Evolutionary conservation across 2,329 filamentous ascomycete species (phyloP), one percentile per base, ranked within the genome.

Genomic region (Myriangium duriaei): DNA sequence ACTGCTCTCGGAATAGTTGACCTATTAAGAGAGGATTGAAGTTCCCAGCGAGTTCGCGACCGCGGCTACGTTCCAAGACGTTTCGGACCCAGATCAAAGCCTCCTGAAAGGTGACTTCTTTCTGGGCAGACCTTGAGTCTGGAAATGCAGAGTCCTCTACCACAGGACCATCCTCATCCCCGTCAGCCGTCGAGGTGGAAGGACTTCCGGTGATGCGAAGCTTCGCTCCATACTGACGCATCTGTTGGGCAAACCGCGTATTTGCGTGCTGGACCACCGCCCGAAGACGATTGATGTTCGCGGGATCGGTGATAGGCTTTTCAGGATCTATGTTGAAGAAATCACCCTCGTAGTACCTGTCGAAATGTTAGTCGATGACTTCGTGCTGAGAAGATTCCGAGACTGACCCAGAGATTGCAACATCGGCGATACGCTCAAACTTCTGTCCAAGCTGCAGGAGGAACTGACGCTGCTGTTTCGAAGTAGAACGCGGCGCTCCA

Each of bases 1-100:
- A 74, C 41, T 81, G 74, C 32, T 76, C 65, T 13, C 57, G 57
- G 49, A 81, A 81, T 0, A 82, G 51, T 14, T 78, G 68, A 0
- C 60, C 58, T 0, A 81, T 63, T 7, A 80, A 57, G 37, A 73
- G 50, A 0, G 75, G 68, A 42, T 76, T 76, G 52, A 74, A 79
- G 0, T 62, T 72, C 0, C 76, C 73, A 0, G 72, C 71, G 0
- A 81, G 54, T 48, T 81, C 77, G 4, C 66, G 56, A 1, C 67
- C 69, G 16, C 73, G 60, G 4, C 54, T 64, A 26, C 57, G 57
- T 15, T 52, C 45, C 35, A 72, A 53, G 3, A 63, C 53, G 0
- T 51, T 42, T 29, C 56, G 38, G 3, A 68, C 60, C 44, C 65
- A 58, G 0, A 51, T 30, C 3, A 72, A 51, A 30, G 60, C 67